These are phyloP conservation scores for Kwoniella sp. DNA, from an alignment of 768 basidiomycete species.

Conservation along the genomic window DNA sequence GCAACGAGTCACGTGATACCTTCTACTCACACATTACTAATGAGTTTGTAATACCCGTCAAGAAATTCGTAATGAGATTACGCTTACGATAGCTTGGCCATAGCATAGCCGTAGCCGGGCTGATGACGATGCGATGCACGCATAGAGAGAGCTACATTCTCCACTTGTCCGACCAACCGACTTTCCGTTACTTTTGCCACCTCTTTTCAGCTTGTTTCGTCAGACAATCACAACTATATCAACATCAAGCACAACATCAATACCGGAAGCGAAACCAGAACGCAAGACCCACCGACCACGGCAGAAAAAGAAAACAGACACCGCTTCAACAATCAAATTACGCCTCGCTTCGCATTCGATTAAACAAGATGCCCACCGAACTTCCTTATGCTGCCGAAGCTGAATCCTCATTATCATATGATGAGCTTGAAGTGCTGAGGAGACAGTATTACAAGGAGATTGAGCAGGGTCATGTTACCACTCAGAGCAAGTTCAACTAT, in stretches of 20 bases:
- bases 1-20: too few species aligned
- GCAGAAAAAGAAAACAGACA: too few species aligned
- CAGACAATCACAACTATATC: background rate
- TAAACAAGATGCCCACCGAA: slow-evolving; percentile 63
- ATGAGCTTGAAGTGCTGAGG: slow-evolving; percentile 85
- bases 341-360: too few species aligned
- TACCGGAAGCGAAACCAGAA: too few species aligned
- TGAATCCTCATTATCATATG: slow-evolving; percentile 79
- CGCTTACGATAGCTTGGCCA: background rate
- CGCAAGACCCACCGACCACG: too few species aligned
- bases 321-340: background rate
- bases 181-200: too few species aligned
- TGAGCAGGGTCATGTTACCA: slow-evolving; percentile 77
- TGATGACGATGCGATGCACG: slow-evolving; percentile 16
- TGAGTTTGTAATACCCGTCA: too few species aligned
- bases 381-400: slow-evolving; percentile 96
- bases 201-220: background rate
- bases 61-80: too few species aligned
- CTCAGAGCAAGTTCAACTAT: slow-evolving; percentile 97
- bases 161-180: too few species aligned
- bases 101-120: slow-evolving; percentile 3
- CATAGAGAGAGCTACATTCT: background rate
- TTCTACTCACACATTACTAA: too few species aligned
- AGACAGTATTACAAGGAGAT: slow-evolving; percentile 87
- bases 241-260: background rate